Evolutionary conservation across 163 green algal species (phyloP).

Genomic region (Chlorella variabilis): DNA sequence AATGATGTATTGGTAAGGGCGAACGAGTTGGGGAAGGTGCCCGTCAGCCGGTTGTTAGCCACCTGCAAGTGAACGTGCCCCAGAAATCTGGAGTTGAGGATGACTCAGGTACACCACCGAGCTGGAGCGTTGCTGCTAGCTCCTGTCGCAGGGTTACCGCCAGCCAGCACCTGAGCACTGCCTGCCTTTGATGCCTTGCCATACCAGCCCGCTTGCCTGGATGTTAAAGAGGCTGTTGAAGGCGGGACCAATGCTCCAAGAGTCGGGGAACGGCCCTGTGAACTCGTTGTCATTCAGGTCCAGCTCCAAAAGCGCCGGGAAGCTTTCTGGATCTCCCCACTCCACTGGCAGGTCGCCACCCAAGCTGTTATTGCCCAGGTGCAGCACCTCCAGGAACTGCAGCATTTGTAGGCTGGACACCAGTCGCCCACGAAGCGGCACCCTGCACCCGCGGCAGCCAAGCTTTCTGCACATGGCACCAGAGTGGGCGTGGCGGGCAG

Average conservation of each 20-base stretch:
- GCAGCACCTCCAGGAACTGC: conserved; percentile 5
- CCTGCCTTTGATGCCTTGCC: no score
- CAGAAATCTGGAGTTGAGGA: no score
- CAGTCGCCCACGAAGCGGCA: conserved; percentile 2
- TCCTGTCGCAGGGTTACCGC: no score
- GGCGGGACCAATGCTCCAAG: conserved; percentile 11
- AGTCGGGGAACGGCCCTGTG: conserved; percentile 13
- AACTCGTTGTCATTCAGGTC: conserved; percentile 40
- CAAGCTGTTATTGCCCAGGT: conserved; percentile 2
- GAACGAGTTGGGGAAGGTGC: conserved; percentile 8
- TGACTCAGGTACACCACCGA: no score
- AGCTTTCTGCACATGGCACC: no score
- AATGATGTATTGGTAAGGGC: conserved; percentile 28
- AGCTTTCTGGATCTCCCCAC: conserved; percentile 14
- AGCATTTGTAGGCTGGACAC: background rate
- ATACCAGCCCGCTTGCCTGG: no score
- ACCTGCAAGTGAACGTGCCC: no score
- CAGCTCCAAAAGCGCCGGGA: conserved; percentile 30
- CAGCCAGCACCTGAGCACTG: no score
- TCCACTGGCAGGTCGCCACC: background rate
- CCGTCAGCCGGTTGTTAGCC: conserved; percentile 15
- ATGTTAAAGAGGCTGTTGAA: no score
- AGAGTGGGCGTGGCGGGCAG: no score
- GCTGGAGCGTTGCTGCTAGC: no score
- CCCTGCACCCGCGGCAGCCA: no score